Percentiles rank a stretch among this genome's conserved stretches.
Conservation (phyloP, 306 rosid species). For the Medicago arabica region DNA sequence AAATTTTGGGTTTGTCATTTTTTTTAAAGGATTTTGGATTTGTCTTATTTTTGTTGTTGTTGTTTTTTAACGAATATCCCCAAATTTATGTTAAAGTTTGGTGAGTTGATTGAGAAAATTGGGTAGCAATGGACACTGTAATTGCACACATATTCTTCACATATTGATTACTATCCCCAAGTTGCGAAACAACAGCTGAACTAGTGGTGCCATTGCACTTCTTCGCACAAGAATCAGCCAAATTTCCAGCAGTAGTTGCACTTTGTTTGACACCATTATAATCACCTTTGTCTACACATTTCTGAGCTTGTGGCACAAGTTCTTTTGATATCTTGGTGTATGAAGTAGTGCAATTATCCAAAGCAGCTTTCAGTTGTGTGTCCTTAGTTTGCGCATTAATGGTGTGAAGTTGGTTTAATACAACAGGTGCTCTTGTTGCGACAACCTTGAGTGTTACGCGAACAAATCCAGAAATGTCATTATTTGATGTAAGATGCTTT, state of each 20-base stretch:
- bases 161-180: slow-evolving; percentile 1
- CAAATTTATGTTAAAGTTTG: background rate
- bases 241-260: background rate
- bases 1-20: too few relatives aligned
- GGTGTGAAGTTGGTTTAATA: background rate
- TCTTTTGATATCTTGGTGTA: background rate
- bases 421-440: background rate
- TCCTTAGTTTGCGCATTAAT: background rate
- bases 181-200: background rate
- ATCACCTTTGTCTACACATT: background rate
- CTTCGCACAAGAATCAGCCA: slow-evolving; percentile 8
- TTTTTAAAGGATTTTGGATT: too few relatives aligned
- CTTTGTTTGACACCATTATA: background rate
- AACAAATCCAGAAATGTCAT: slow-evolving; percentile 5
- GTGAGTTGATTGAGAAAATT: background rate
- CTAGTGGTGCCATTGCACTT: background rate
- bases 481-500: background rate
- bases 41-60: too few relatives aligned
- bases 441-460: slow-evolving; percentile 18
- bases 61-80: too few relatives aligned
- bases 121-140: slow-evolving; percentile 3
- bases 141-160: slow-evolving; percentile 33
- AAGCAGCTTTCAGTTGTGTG: background rate
- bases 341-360: slow-evolving; percentile 7
- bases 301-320: background rate